Evolutionary conservation across 768 basidiomycete species (phyloP).

Genomic region (Leccinum disarticulatum): DNA sequence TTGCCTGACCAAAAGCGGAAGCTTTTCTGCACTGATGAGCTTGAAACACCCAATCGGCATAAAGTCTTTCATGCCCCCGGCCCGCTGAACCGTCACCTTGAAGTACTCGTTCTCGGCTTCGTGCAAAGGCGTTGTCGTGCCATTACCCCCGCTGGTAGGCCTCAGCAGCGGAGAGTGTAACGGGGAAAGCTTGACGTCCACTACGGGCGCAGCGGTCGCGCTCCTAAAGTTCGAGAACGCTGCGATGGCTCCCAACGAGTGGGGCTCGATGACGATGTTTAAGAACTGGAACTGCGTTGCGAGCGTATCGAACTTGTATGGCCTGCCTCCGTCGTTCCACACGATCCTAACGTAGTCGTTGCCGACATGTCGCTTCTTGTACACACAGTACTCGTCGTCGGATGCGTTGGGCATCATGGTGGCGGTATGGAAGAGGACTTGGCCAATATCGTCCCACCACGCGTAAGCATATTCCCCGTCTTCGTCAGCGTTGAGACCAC

Average conservation of each 20-base stretch:
- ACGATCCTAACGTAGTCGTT: conserved; percentile 96
- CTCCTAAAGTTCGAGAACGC: conserved; percentile 70
- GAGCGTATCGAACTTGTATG: conserved; percentile 90
- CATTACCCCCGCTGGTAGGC: conserved; percentile 11
- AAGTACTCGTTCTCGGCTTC: conserved; percentile 93
- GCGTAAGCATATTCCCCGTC: conserved; percentile 98
- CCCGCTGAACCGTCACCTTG: conserved; percentile 89
- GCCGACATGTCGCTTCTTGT: conserved; percentile 95
- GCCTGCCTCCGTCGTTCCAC: conserved; percentile 94
- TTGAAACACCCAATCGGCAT: conserved; percentile 92
- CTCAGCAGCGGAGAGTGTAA: conserved; percentile 19
- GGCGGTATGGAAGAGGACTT: conserved; percentile 92
- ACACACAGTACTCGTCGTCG: conserved; percentile 66
- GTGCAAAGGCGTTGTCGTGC: conserved; percentile 26
- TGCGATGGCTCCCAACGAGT: conserved; percentile 79
- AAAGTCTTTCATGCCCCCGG: conserved; percentile 90
- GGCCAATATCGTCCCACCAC: conserved; percentile 98
- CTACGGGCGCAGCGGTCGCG: neutral
- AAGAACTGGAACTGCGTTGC: conserved; percentile 94
- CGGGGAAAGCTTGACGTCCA: conserved; percentile 20
- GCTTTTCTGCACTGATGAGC: conserved; percentile 83
- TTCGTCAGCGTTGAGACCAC: conserved; percentile 85
- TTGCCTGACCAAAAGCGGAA: conserved; percentile 87
- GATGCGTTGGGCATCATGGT: conserved; percentile 91
- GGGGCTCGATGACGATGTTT: conserved; percentile 96